Conservation (phyloP, 371 early-diverging fungal species). For the Coemansia sp. region DNA sequence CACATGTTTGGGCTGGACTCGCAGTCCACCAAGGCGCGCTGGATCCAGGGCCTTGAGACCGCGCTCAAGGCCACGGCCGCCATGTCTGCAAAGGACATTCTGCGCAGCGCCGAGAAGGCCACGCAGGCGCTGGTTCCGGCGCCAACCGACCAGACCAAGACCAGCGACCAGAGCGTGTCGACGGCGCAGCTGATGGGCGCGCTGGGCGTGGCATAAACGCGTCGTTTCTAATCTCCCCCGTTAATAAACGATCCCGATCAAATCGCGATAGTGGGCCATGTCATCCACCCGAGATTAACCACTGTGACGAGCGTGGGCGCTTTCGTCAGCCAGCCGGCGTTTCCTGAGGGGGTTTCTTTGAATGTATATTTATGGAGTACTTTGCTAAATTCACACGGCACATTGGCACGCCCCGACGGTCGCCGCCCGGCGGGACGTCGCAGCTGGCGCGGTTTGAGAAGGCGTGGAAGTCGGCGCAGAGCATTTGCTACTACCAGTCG, state of each 20-base stretch:
- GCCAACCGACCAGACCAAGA: constrained; percentile 1
- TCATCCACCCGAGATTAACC: too few species aligned
- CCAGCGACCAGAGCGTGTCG: constrained; percentile 25
- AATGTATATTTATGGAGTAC: constrained; percentile 58
- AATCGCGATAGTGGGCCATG: too few species aligned
- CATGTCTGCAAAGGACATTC: constrained; percentile 18
- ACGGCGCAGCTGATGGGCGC: constrained; percentile 25
- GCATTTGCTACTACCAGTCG: constrained; percentile 60
- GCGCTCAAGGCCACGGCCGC: constrained; percentile 25
- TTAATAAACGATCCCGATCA: neutral
- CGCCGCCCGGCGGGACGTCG: constrained; percentile 62
- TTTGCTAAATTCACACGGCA: constrained; percentile 67
- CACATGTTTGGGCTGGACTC: constrained; percentile 51
- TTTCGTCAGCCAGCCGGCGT: too few species aligned
- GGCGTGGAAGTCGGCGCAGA: constrained; percentile 69
- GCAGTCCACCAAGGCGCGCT: constrained; percentile 29
- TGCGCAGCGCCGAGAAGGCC: constrained; percentile 28
- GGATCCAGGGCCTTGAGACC: constrained; percentile 33
- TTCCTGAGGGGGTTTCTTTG: too few species aligned
- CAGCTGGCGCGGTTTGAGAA: constrained; percentile 74
- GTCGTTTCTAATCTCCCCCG: neutral
- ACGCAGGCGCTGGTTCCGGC: constrained; percentile 33
- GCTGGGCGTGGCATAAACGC: constrained; percentile 7
- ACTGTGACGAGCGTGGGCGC: too few species aligned
- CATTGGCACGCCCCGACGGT: constrained; percentile 61